These are phyloP conservation scores for Neurospora sp. DNA, from an alignment of 495 filamentous ascomycete genomes.

Conservation along the genomic window DNA sequence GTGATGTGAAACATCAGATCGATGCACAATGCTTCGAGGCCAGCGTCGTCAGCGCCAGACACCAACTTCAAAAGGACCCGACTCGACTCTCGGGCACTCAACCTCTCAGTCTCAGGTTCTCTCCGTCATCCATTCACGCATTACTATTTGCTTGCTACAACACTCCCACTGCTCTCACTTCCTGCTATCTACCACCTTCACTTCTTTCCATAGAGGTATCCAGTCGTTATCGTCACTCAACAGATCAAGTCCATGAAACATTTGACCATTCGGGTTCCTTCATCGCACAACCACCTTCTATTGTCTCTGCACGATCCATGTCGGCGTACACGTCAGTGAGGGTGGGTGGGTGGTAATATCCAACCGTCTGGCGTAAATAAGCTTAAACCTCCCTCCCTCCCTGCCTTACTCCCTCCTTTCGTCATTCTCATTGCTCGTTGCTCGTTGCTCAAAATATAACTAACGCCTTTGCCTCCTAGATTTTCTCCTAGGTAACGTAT, in stretches of 20 bases:
- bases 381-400: neutral
- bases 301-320: neutral
- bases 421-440: too few relatives aligned
- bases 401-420: too few relatives aligned
- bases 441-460: too few relatives aligned
- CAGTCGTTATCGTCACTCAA: neutral
- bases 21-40: neutral
- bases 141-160: neutral
- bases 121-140: neutral
- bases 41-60: neutral
- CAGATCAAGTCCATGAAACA: neutral
- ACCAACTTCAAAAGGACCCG: neutral
- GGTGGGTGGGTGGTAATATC: neutral
- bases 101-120: neutral
- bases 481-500: too few relatives aligned
- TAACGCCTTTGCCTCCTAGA: neutral
- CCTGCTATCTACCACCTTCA: neutral
- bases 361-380: neutral
- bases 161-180: too few relatives aligned
- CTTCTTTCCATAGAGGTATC: neutral
- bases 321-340: too few relatives aligned
- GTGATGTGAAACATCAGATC: neutral
- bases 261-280: neutral
- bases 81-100: neutral
- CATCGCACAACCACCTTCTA: neutral